Conservation (phyloP, 2,329 filamentous ascomycete species). For the Mariannaea elegans region DNA sequence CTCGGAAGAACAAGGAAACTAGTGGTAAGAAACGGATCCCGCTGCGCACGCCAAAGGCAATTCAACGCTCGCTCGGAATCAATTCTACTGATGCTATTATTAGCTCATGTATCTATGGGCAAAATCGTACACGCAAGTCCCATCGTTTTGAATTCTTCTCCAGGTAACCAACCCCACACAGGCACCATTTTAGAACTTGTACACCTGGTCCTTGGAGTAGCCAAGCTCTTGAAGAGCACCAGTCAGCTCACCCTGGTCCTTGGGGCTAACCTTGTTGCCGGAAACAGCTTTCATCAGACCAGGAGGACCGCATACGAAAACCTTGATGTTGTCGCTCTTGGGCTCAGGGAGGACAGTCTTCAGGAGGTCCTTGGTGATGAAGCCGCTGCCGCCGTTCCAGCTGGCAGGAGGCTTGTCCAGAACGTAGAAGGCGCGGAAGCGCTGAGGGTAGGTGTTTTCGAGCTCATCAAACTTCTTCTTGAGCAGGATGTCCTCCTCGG, state of each 20-base stretch:
- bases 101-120: constrained; percentile 37
- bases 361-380: constrained; percentile 88
- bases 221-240: constrained; percentile 87
- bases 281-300: constrained; percentile 93
- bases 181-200: constrained; percentile 89
- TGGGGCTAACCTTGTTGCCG: constrained; percentile 88
- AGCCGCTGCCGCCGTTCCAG: constrained; percentile 81
- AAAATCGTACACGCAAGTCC: constrained; percentile 33
- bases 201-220: constrained; percentile 78
- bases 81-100: constrained; percentile 33
- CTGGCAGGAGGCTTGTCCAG: constrained; percentile 84
- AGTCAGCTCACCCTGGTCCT: constrained; percentile 89
- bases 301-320: constrained; percentile 95
- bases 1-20: neutral
- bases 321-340: constrained; percentile 90
- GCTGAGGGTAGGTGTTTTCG: constrained; percentile 94
- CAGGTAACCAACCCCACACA: no score
- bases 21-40: no score
- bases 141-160: neutral
- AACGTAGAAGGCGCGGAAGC: constrained; percentile 95
- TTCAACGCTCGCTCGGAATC: constrained; percentile 15
- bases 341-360: constrained; percentile 96
- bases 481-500: constrained; percentile 89
- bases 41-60: no score
- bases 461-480: constrained; percentile 85